These are phyloP conservation scores for Gastrolobium bilobum DNA, from an alignment of 306 rosid species.

Conservation along the genomic window DNA sequence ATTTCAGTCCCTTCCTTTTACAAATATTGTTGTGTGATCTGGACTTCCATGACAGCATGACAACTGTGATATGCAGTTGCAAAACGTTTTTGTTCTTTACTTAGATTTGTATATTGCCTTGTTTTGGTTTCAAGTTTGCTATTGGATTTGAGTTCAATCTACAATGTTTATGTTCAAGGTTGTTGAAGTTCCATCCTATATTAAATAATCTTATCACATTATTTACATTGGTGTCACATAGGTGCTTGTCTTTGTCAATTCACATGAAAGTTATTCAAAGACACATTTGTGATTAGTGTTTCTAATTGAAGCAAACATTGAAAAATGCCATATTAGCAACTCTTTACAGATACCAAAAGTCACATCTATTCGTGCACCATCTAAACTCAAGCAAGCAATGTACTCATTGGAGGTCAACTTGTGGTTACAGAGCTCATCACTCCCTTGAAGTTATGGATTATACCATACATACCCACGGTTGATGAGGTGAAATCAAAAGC, in stretches of 20 bases:
- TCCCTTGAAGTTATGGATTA: not conserved
- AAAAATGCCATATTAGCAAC: not conserved
- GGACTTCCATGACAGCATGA: not conserved
- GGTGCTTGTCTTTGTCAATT: not conserved
- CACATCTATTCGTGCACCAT: no score
- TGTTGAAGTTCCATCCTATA: not conserved
- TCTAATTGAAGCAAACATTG: not conserved
- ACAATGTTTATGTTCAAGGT: not conserved
- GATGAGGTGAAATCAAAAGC: not conserved
- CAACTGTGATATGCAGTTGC: not conserved
- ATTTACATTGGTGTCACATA: no score
- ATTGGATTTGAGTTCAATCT: not conserved
- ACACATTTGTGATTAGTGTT: not conserved
- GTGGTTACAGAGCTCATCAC: not conserved
- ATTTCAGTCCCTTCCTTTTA: slow-evolving; percentile 27
- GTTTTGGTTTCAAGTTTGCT: not conserved
- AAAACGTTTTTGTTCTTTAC: not conserved
- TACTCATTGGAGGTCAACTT: not conserved
- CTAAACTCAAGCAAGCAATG: no score
- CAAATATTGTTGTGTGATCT: not conserved
- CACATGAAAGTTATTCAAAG: not conserved
- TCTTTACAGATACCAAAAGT: no score
- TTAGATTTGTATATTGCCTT: not conserved
- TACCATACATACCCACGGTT: not conserved
- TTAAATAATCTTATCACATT: not conserved